These are phyloP conservation scores for Ceratocystis lukuohia DNA, from an alignment of 2,329 filamentous ascomycete species.

Conservation along the genomic window DNA sequence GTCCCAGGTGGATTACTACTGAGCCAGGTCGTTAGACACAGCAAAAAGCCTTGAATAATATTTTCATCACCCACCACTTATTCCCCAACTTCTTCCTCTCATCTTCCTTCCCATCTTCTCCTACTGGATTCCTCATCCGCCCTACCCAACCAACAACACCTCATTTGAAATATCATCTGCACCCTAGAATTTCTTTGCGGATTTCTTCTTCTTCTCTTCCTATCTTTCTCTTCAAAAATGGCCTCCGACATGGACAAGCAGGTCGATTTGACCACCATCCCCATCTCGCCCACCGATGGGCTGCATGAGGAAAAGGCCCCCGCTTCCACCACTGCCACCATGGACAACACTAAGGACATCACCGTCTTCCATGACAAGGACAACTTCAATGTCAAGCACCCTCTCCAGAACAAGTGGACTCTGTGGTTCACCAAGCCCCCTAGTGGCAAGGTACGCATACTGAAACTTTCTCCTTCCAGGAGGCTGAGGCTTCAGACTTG, in stretches of 20 bases:
- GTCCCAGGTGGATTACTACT: slow-evolving; percentile 18
- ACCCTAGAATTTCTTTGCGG: slow-evolving; percentile 11
- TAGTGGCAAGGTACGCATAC: slow-evolving; percentile 64
- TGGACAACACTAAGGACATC: slow-evolving; percentile 49
- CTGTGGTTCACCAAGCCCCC: slow-evolving; percentile 99
- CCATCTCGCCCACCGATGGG: slow-evolving; percentile 49
- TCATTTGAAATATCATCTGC: slow-evolving; percentile 14
- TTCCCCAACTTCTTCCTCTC: slow-evolving; percentile 13
- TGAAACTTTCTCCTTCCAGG: not conserved
- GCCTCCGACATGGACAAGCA: slow-evolving; percentile 36
- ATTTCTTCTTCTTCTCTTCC: slow-evolving; percentile 10
- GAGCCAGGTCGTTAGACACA: slow-evolving; percentile 14
- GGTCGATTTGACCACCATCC: slow-evolving; percentile 55
- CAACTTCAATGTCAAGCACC: slow-evolving; percentile 99
- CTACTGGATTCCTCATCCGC: slow-evolving; percentile 6
- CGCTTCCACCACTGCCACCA: slow-evolving; percentile 24
- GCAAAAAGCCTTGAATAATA: slow-evolving; percentile 15
- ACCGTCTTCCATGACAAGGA: slow-evolving; percentile 97
- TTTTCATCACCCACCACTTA: slow-evolving; percentile 14
- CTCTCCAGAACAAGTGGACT: slow-evolving; percentile 93
- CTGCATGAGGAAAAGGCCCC: slow-evolving; percentile 30
- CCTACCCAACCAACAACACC: slow-evolving; percentile 13
- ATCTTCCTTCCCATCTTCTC: slow-evolving; percentile 11
- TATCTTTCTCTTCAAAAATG: slow-evolving; percentile 25
- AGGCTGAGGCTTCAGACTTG: not conserved